Evolutionary conservation across 495 filamentous ascomycete species (phyloP).

Genomic region (Neurospora pannonica): DNA sequence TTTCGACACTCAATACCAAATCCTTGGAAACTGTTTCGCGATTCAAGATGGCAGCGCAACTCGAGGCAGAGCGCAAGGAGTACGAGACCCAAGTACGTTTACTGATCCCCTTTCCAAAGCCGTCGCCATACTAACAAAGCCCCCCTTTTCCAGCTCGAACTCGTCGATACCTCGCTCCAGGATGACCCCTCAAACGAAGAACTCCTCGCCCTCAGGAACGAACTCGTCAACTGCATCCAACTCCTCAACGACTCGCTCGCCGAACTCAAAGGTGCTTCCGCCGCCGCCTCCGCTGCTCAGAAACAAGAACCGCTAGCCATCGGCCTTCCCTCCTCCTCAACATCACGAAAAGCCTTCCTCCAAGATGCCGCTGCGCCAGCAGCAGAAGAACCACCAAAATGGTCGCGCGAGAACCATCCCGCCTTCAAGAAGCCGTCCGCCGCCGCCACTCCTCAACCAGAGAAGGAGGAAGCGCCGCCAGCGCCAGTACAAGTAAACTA

Average conservation of each 20-base stretch:
- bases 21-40: neutral
- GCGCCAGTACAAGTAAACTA: conserved; percentile 40
- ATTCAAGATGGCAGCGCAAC: conserved; percentile 28
- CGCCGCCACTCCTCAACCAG: conserved; percentile 22
- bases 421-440: conserved; percentile 50
- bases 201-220: conserved; percentile 65
- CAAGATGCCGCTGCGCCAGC: conserved; percentile 25
- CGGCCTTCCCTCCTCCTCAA: neutral
- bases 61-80: conserved; percentile 72
- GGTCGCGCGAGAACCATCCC: conserved; percentile 64
- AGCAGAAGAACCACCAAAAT: conserved; percentile 42
- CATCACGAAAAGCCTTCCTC: conserved; percentile 18
- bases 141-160: conserved; percentile 57
- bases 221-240: conserved; percentile 77
- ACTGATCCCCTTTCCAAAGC: neutral
- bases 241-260: conserved; percentile 69
- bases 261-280: conserved; percentile 51
- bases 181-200: conserved; percentile 78
- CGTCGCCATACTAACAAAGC: conserved; percentile 7
- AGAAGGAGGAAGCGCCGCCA: conserved; percentile 38
- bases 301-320: conserved; percentile 26
- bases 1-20: neutral
- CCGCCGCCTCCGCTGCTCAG: conserved; percentile 37
- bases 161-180: conserved; percentile 63
- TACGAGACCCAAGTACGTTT: conserved; percentile 66